Base-by-base conservation (phyloP, 2,329 filamentous ascomycete species). In the Cercospora sp. region DNA sequence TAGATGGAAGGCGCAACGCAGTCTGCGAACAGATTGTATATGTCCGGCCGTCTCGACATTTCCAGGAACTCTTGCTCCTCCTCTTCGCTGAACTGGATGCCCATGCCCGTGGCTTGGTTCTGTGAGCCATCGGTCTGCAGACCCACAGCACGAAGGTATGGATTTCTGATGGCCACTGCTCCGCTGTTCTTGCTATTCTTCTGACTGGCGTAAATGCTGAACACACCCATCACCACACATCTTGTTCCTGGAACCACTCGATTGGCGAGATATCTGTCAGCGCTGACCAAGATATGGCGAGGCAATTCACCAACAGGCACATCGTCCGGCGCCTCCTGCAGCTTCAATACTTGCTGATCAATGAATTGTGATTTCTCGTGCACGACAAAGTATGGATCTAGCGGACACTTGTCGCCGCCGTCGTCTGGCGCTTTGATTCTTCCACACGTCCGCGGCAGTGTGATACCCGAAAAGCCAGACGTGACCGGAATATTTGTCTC, bases 1-100 rank as follows among this genome's bases (percentile, higher is more conserved):
- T 97, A 99, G 76, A 99, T 99, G 0, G 95, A 97, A 0, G 95
- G 95, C 5, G 95, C 95, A 73, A 99, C 97, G 79, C 94, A 98
- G 74, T 91, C 89, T 1, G 94, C 89, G 82, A 99, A 94, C 42
- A 92, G 85, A 36, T 91, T 90, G 80, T 98, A 99, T n/a, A 99
- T 86, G 77, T 98, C 94, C 7, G 93, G 92, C 62, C 93, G 86
- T 72, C 95, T 86, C 77, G 94, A 97, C 83, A 99, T 87, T 77
- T 98, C 94, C 60, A 91, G 80, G 70, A 98, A 99, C 74, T 99
- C 94, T 79, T 98, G 94, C 80, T 99, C 95, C 75, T 99, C 95
- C 76, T 97, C 93, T 78, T 97, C 95, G 0, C 91, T 91, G 80
- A 97, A 98, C 16, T 91, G 86, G 0, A 91, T 88, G 72, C 88